Base-by-base conservation (phyloP, 805 yeast species). In the Wickerhamiella hasegawae region DNA sequence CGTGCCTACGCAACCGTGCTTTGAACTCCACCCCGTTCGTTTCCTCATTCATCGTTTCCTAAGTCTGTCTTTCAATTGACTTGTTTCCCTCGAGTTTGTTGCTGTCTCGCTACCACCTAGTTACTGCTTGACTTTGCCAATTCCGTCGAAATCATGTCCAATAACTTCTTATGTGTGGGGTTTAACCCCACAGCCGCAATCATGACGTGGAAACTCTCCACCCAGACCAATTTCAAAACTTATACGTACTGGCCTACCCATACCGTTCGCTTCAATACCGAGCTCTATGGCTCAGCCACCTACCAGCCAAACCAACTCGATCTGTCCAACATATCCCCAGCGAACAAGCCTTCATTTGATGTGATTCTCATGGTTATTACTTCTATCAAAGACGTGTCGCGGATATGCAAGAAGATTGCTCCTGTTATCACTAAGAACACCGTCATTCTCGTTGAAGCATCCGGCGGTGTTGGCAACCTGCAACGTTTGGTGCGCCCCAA, bases 211-310 rank as follows among this genome's bases (percentile, higher is more conserved):
- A 41, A 48, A 17, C 41, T 48, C 16, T 39, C 45, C 12, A 29
- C 17, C 21, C 39, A 47, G n/a, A 32, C 31, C 16, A 21, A 28
- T 31, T 41, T 39, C 35, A 38, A 45, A 18, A 40, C 42, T 14
- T 38, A 38, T 35, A 47, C 52, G 10, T 45, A 48, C 36, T 48
- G 52, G 52, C 52, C 52, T 12, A 35, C 42, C 12, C 39, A 43
- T 31, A 20, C 35, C 11, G 38, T 48, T n/a, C 22, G 25, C 3
- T 39, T 48, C 35, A 18, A 29, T 20, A 40, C 43, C 26, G 46
- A 45, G 34, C 32, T 27, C 14, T 47, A 32, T 28, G 51, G 48
- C 17, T 18, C 15, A 31, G 31, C 33, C n/a, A 33, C n/a, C 3
- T 44, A 26, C 33, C 30, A 24, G 28, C 38, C 49, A 4, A 29